Percentiles rank a stretch among this genome's conserved stretches.
Conservation (phyloP, 176 grass and related monocot species). For the Zoysia pacifica region DNA sequence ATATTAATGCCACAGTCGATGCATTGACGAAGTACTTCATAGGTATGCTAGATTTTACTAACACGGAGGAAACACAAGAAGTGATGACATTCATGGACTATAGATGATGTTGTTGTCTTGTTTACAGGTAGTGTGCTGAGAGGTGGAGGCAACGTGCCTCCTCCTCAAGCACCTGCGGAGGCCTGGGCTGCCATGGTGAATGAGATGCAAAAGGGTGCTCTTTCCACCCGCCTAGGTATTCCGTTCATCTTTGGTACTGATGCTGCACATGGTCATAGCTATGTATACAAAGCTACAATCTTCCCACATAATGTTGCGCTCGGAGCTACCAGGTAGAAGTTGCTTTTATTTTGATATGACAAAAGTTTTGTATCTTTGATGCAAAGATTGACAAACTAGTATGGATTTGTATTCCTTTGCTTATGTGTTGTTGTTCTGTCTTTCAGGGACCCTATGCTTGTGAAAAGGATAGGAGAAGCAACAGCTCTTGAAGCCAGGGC, state of each 20-base stretch:
- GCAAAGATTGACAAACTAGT: too few species aligned
- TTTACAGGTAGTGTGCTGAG: slow-evolving; percentile 75
- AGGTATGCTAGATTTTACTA: slow-evolving; percentile 31
- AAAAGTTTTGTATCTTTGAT: background rate
- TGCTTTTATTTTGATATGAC: background rate
- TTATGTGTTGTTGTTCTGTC: background rate
- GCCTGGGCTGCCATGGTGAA: slow-evolving; percentile 59
- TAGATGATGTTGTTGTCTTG: slow-evolving; percentile 13
- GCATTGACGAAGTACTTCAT: slow-evolving; percentile 68
- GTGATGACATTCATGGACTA: background rate
- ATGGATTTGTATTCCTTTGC: background rate
- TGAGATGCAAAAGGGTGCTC: slow-evolving; percentile 61
- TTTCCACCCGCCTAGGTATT: slow-evolving; percentile 76
- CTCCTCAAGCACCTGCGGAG: slow-evolving; percentile 60
- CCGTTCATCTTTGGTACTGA: slow-evolving; percentile 76
- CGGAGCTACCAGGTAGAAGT: slow-evolving; percentile 66
- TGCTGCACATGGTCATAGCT: slow-evolving; percentile 79
- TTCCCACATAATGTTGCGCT: slow-evolving; percentile 83
- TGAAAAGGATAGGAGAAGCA: slow-evolving; percentile 70
- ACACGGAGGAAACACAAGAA: background rate
- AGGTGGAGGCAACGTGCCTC: slow-evolving; percentile 69
- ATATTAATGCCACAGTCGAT: slow-evolving; percentile 45
- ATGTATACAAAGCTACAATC: slow-evolving; percentile 67
- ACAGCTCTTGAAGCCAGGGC: slow-evolving; percentile 87
- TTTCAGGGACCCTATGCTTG: slow-evolving; percentile 59